phyloP scores from a whole-genome alignment of 2,329 filamentous ascomycete genomes.

The Colletotrichum sp. region DNA sequence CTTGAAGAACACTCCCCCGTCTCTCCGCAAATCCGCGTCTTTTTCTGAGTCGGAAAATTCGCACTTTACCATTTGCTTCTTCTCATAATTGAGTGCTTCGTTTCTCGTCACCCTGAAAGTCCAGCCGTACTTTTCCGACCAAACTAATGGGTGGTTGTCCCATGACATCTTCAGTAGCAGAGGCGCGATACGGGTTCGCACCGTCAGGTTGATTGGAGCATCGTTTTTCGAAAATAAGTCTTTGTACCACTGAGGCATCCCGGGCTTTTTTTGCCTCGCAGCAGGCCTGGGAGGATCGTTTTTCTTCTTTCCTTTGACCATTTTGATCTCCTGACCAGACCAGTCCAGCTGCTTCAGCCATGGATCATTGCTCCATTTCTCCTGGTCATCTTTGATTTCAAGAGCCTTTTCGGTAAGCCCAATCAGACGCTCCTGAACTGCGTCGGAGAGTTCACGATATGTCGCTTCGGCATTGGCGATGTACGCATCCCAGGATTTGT shows the following conservation, averaged over 20 bases:
- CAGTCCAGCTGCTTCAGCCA: conserved; percentile 96
- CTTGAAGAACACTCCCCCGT: conserved; percentile 78
- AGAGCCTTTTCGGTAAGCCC: conserved; percentile 79
- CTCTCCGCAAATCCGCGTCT: conserved; percentile 64
- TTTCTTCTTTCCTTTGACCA: conserved; percentile 92
- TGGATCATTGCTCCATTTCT: conserved; percentile 78
- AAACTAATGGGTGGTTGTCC: conserved; percentile 88
- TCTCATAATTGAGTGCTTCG: conserved; percentile 68
- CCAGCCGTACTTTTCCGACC: conserved; percentile 95
- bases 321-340: conserved; percentile 89
- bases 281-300: conserved; percentile 77
- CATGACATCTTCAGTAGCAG: conserved; percentile 83
- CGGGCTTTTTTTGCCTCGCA: conserved; percentile 88
- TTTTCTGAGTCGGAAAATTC: conserved; percentile 80
- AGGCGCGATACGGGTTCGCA: conserved; percentile 87
- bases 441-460: conserved; percentile 77
- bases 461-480: conserved; percentile 83
- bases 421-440: conserved; percentile 77
- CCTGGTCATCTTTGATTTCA: conserved; percentile 70
- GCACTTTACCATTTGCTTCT: conserved; percentile 75
- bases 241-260: conserved; percentile 96
- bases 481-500: conserved; percentile 87
- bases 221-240: conserved; percentile 78
- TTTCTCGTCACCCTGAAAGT: conserved; percentile 77
- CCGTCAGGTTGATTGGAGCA: conserved; percentile 75